phyloP scores from a whole-genome alignment of 2,329 filamentous ascomycete species.

The Talaromyces sp. region DNA sequence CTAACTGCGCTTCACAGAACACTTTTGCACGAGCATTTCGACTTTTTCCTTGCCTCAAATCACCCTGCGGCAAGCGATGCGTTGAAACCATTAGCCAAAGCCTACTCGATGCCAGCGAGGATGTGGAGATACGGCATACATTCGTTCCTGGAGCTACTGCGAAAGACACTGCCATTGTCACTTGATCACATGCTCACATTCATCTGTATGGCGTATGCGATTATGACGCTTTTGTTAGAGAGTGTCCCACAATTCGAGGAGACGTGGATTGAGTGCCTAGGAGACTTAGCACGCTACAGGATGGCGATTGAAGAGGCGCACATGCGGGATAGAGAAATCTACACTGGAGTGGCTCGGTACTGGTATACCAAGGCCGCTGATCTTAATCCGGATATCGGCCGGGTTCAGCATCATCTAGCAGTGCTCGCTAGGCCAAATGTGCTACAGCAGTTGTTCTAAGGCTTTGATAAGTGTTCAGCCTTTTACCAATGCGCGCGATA shows the following conservation, averaged over 20 bases:
- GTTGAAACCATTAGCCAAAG: slow-evolving; percentile 66
- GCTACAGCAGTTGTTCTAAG: slow-evolving; percentile 57
- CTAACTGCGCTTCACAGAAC: slow-evolving; percentile 79
- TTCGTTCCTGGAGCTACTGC: slow-evolving; percentile 72
- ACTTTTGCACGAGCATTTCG: slow-evolving; percentile 75
- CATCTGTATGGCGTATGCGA: slow-evolving; percentile 83
- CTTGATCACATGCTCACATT: slow-evolving; percentile 89
- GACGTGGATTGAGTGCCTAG: slow-evolving; percentile 91
- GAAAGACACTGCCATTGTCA: slow-evolving; percentile 70
- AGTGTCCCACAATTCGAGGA: slow-evolving; percentile 79
- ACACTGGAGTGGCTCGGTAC: slow-evolving; percentile 73
- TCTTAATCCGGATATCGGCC: slow-evolving; percentile 68
- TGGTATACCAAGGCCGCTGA: slow-evolving; percentile 87
- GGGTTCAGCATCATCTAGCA: slow-evolving; percentile 84
- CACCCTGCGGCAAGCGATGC: slow-evolving; percentile 73
- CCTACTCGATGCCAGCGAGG: slow-evolving; percentile 85
- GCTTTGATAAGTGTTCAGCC: slow-evolving; percentile 55
- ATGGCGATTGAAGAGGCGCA: slow-evolving; percentile 92
- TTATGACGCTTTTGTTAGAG: slow-evolving; percentile 83
- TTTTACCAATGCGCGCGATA: slow-evolving; percentile 56
- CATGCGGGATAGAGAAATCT: slow-evolving; percentile 69
- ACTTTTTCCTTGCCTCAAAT: slow-evolving; percentile 82
- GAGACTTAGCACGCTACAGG: slow-evolving; percentile 77
- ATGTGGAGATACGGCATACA: slow-evolving; percentile 97
- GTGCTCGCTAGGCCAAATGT: slow-evolving; percentile 58